phyloP scores from a whole-genome alignment of 495 filamentous ascomycete genomes.

The Cryomyces antarcticus region DNA sequence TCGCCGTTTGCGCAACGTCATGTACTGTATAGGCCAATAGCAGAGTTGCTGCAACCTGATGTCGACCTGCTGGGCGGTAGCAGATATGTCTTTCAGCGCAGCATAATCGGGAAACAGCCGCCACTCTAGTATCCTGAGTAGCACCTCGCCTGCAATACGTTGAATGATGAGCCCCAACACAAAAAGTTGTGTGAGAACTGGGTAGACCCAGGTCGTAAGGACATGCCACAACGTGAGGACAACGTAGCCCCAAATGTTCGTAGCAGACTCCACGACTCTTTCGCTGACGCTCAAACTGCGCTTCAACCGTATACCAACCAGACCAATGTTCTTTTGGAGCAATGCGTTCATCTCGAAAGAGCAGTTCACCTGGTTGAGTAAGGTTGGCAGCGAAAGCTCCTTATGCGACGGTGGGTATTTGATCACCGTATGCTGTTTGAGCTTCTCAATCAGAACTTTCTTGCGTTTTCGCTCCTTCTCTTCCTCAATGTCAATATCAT shows the following conservation, averaged over 20 bases:
- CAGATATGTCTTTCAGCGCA: conserved; percentile 86
- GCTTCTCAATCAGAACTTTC: conserved; percentile 57
- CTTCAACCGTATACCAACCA: conserved; percentile 61
- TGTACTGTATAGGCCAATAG: conserved; percentile 95
- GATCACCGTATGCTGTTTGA: conserved; percentile 70
- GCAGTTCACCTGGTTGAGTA: conserved; percentile 93
- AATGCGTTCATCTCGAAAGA: conserved; percentile 70
- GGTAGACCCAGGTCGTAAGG: conserved; percentile 57
- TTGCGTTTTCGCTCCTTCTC: conserved; percentile 39
- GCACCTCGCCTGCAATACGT: conserved; percentile 57
- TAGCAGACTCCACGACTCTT: conserved; percentile 82
- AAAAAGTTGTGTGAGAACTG: conserved; percentile 51
- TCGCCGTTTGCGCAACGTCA: conserved; percentile 70
- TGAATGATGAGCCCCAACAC: conserved; percentile 62
- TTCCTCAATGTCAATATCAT: conserved; percentile 38
- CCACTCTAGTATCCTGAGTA: conserved; percentile 74
- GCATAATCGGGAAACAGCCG: conserved; percentile 51
- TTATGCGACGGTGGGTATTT: conserved; percentile 58
- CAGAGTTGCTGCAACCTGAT: conserved; percentile 96
- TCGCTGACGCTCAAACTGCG: conserved; percentile 83
- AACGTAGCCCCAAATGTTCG: conserved; percentile 57
- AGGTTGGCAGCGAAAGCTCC: conserved; percentile 56
- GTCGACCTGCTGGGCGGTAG: conserved; percentile 95
- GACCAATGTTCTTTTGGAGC: conserved; percentile 67
- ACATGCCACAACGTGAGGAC: conserved; percentile 48